Evolutionary conservation across 176 grass and related monocot species (phyloP), one percentile per base, ranked within the genome.

Genomic region (Triticum aestivum): DNA sequence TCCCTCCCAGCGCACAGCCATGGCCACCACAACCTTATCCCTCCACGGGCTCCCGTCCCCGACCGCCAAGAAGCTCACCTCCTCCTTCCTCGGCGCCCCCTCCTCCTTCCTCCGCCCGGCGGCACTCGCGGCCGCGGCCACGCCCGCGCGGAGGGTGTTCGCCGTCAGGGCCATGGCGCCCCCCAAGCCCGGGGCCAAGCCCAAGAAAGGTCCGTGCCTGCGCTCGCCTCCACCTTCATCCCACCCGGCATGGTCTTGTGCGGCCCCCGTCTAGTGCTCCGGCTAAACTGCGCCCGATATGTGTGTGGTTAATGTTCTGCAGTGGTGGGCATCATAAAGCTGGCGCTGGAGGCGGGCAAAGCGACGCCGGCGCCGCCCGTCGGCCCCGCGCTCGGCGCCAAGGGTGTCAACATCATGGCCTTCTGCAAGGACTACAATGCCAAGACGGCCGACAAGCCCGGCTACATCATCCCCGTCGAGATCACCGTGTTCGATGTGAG

Each of bases 351-450:
- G 82, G 96, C 96, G 35, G 96, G 93, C 65, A 98, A 98, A 90
- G 96, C 96, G 79, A 98, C 96, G 33, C 97, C 97, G 38, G 97
- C 97, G 51, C 97, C 97, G 32, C 97, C 94, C 5, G 97, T 98
- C 13, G 97, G 97, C 2, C 97, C 97, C 18, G 97, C 97, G 9
- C 86, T 98, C 15, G 97, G 97, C 84, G 92, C 97, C 39, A 96
- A 94, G 90, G 97, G 97, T 38, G 97, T 98, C 59, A 98, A 98
- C 65, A 98, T 98, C 61, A 98, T 98, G 97, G 66, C 87, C 18
- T 98, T 98, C 79, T 98, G 93, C 89, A 98, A 98, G 88, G 97
- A 98, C 61, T 98, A 98, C 73, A 96, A 98, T 87, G 97, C 97
- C 73, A 98, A 86, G 91, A 98, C 97, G 29, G 94, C 97, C 3